Base-by-base conservation (phyloP, 2,329 filamentous ascomycete genomes). In the Madurella mycetomatis region DNA sequence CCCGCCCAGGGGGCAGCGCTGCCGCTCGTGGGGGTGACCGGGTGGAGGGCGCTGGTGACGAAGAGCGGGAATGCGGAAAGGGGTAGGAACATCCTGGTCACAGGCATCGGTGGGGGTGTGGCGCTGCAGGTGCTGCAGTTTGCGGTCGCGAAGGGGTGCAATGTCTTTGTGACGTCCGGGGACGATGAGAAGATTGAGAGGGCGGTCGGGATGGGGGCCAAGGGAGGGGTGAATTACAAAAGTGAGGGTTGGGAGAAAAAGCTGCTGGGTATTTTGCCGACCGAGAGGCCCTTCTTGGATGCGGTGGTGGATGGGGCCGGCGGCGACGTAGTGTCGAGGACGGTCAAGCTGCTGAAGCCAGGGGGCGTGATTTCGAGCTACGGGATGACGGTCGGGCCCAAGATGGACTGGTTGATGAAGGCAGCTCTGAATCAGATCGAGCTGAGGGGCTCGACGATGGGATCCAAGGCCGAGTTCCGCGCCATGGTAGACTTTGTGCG, bases 51-150 rank as follows among this genome's bases (percentile, higher is more conserved):
- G 0, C 74, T 95, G 42, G 82, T 94, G 49, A 87, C 82, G 7
- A 97, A 97, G 77, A 84, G 80, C 47, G 81, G 79, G 5, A 83
- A 85, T 60, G 80, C 81, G 7, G 73, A 75, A 54, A 70, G 73
- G 0, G 89, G 89, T 2, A 74, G 81, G 57, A 95, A 95, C 66
- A 77, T 97, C 4, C 75, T 97, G 32, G 73, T 97, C 41, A 96
- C 92, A 4, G 92, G 92, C 0, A 95, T 97, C 69, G 92, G 92
- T 0, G 92, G 92, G 37, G 92, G 92, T 42, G 92, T 96, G 1
- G 92, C 92, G 34, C 74, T 96, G 52, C 86, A 89, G 75, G 87
- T 82, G 5, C 74, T 96, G 62, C 79, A 90, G 69, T 95, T 95
- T 71, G 91, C 83, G 11, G 83, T 86, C 12, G 90, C 83, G 9